A percentile compares a stretch with the other conserved stretches of the same genome.
These are phyloP conservation scores for Magnolia changhungtana DNA, from an alignment of 164 flowering plant species.

Conservation along the genomic window DNA sequence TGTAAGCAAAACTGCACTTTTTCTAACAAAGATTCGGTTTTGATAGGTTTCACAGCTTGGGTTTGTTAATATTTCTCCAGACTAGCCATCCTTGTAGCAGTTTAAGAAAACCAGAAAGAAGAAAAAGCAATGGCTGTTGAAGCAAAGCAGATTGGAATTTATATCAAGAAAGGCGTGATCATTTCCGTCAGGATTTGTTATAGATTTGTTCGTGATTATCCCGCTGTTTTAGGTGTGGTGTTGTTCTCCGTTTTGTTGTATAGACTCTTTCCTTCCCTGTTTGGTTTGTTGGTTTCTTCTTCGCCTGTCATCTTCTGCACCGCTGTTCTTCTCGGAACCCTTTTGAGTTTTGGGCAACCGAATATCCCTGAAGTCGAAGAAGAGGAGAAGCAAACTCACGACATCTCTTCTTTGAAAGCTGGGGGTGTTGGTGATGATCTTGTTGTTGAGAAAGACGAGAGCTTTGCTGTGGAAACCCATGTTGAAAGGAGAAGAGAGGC, in stretches of 20 bases:
- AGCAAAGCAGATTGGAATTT: constrained; percentile 26
- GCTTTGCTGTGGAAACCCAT: constrained; percentile 28
- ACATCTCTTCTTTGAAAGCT: constrained; percentile 33
- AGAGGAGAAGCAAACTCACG: constrained; percentile 27
- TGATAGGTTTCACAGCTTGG: neutral
- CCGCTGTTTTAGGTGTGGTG: constrained; percentile 43
- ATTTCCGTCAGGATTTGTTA: neutral
- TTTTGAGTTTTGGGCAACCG: constrained; percentile 75
- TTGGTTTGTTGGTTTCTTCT: constrained; percentile 58
- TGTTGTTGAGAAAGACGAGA: constrained; percentile 43
- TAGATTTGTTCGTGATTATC: neutral
- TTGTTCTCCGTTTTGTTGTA: constrained; percentile 39
- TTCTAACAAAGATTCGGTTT: neutral
- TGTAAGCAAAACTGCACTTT: no score
- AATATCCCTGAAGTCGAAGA: constrained; percentile 52
- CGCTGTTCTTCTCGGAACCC: constrained; percentile 76
- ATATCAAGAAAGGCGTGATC: constrained; percentile 28
- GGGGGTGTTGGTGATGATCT: constrained; percentile 24
- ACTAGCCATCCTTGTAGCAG: neutral
- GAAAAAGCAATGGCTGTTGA: constrained; percentile 30
- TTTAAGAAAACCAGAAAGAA: neutral
- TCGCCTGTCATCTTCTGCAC: constrained; percentile 87
- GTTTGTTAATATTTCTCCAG: constrained; percentile 5
- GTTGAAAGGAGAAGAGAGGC: constrained; percentile 23
- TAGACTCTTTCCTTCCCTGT: constrained; percentile 57